These are phyloP conservation scores for Scheffersomyces titani DNA, from an alignment of 1,139 yeast genomes.

Conservation along the genomic window DNA sequence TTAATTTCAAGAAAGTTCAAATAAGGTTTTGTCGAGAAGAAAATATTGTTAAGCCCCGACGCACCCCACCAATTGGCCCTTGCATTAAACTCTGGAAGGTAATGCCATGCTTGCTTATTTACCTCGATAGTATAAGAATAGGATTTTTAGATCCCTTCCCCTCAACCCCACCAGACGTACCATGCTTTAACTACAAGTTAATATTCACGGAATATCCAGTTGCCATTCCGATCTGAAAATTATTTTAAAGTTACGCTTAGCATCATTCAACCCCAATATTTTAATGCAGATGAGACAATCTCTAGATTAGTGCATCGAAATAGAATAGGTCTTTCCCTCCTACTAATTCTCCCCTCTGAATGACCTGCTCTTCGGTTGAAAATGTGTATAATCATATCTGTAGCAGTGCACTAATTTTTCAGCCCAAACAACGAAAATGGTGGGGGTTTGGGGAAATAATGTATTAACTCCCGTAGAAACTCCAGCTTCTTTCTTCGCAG, in stretches of 20 bases:
- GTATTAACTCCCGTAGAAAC: background rate
- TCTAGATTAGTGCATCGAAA: background rate
- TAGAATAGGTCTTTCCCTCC: background rate
- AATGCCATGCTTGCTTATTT: background rate
- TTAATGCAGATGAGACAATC: background rate
- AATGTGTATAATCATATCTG: slow-evolving; percentile 5
- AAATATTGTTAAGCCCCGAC: background rate
- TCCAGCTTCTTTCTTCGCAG: background rate
- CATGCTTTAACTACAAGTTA: background rate
- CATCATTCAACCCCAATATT: background rate
- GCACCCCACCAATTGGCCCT: slow-evolving; percentile 1
- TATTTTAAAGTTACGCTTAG: background rate
- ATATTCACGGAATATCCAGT: background rate
- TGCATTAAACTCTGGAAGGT: background rate
- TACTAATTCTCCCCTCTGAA: background rate
- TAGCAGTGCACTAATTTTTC: background rate
- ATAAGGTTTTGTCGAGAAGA: background rate
- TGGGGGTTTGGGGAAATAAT: background rate
- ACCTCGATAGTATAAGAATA: background rate
- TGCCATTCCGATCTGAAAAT: background rate
- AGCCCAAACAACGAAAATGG: background rate
- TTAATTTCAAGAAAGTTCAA: background rate
- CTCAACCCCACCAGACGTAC: background rate
- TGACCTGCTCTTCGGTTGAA: background rate
- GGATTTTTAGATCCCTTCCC: background rate